Base-by-base conservation (phyloP, 2,329 filamentous ascomycete genomes). In the Cladophialophora carrionii region DNA sequence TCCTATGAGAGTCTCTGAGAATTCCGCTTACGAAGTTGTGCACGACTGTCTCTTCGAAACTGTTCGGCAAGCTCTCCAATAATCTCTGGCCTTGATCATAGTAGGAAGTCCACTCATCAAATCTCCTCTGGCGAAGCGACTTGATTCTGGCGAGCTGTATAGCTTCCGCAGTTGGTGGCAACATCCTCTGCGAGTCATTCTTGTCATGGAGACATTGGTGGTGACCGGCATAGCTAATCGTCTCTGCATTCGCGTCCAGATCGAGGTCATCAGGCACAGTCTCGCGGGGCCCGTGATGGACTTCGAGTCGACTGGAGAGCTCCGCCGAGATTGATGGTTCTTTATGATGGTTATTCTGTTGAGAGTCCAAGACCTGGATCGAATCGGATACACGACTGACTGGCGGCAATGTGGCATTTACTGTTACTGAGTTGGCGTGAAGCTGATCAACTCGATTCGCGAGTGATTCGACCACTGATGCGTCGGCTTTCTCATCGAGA, bases 191-290 rank as follows among this genome's bases (percentile, higher is more conserved):
- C 17, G 67, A 59, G 46, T 58, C 54, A 26, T 58, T 32, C 24
- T 59, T 32, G 14, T 41, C 46, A 24, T 37, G 22, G 41, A 3
- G 2, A 24, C n/a, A 22, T 32, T 41, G 10, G 10, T 37, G 43
- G 53, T 68, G 60, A 22, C 64, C 63, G n/a, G 32, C 55, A 54
- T 66, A 68, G 51, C 64, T 68, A 63, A 66, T 57, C 9, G 63
- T 68, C n/a, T 62, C 51, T 1, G 63, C 65, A 52, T 66, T 65
- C 26, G 56, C 65, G 43, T 70, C 68, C 24, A 70, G 63, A 57
- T 70, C 68, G 14, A 70, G 59, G 22, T 70, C 68, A 4, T 66
- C 62, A 3, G 66, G 59, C 9, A 66, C 48, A 8, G 68, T 66
- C n/a, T 51, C 46, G 41, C 55, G 37, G 26, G 31, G 51, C 22